phyloP scores from a whole-genome alignment of 495 filamentous ascomycete species.

The Penicillium ochrochloron region DNA sequence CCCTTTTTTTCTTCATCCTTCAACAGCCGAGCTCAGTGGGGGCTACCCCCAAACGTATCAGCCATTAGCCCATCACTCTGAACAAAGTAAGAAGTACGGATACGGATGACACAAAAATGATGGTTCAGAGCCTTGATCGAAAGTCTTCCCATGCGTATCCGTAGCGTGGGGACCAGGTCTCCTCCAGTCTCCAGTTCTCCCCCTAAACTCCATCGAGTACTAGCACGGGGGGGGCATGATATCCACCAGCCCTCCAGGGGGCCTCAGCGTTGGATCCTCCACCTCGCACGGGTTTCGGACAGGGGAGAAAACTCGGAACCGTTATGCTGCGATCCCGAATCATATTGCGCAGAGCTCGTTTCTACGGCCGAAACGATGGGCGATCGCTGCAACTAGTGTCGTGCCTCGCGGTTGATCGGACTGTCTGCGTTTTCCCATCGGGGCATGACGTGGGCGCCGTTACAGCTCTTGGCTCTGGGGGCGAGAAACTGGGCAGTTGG shows the following conservation, averaged over 20 bases:
- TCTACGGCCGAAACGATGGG: slow-evolving; percentile 33
- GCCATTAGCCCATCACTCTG: neutral
- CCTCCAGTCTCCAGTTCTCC: neutral
- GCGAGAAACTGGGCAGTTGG: neutral
- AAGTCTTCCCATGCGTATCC: neutral
- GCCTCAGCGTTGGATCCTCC: slow-evolving; percentile 17
- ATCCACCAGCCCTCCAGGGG: neutral
- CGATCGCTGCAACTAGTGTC: slow-evolving; percentile 20
- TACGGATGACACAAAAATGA: neutral
- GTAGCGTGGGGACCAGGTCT: slow-evolving; percentile 1
- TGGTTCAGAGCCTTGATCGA: neutral
- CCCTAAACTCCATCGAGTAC: neutral
- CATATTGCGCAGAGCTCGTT: slow-evolving; percentile 17
- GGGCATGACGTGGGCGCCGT: slow-evolving; percentile 9
- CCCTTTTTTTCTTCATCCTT: neutral
- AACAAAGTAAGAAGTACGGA: neutral
- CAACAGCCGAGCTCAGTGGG: neutral
- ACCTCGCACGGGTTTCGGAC: slow-evolving; percentile 25
- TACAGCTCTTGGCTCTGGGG: slow-evolving; percentile 1
- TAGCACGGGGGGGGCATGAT: neutral
- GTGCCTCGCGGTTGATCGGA: slow-evolving; percentile 14
- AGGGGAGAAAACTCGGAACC: slow-evolving; percentile 39
- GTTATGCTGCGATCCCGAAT: slow-evolving; percentile 32
- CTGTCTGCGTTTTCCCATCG: neutral
- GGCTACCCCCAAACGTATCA: neutral